Evolutionary conservation across 169 alveolate genomes (phyloP), one percentile per base, ranked within the genome.

Genomic region (Eimeria necatrix): DNA sequence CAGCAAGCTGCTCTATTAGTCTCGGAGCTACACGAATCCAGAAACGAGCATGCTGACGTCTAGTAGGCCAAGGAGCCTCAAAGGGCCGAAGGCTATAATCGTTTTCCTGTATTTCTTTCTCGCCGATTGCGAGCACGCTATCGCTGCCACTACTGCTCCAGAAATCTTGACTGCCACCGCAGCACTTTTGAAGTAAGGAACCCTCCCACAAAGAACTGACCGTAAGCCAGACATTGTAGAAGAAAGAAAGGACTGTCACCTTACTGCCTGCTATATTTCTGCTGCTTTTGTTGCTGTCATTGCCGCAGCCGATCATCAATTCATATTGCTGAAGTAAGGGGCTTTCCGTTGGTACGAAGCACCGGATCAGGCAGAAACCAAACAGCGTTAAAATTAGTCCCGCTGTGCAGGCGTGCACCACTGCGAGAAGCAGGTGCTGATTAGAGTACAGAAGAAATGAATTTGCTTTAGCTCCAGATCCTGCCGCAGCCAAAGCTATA

Each of bases 1-100:
- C 48, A 59, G 70, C 92, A 26, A 84, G 92, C 46, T 60, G 92
- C 12, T 84, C 92, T 4, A 84, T 78, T 1, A 84, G 92, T 41
- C 32, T 60, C n/a, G 92, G 92, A 4, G 92, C 92, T 3, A 84
- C 78, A 18, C 92, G 92, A n/a, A 84, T 59, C 92, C 92, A 84
- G 60, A 84, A 84, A 18, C 92, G 92, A 3, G 92, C 92, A 41
- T 84, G 92, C 60, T 84, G 64, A 41, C 14, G 80, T 6, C 92
- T 59, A 0, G 92, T 84, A 0, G 92, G 92, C 92, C 92, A 84
- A 1, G 92, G 92, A 12, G 92, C 92, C 92, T 84, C 80, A 41
- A 59, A 84, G 14, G 92, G 92, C 12, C 59, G 61, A 26, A 84
- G 48, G 53, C 32, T 56, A 8, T 84, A 84, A 56, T 84, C 59